A percentile compares a stretch with the other conserved stretches of the same genome.
Conservation (phyloP, 2,329 filamentous ascomycete genomes). For the Phialophora chinensis region DNA sequence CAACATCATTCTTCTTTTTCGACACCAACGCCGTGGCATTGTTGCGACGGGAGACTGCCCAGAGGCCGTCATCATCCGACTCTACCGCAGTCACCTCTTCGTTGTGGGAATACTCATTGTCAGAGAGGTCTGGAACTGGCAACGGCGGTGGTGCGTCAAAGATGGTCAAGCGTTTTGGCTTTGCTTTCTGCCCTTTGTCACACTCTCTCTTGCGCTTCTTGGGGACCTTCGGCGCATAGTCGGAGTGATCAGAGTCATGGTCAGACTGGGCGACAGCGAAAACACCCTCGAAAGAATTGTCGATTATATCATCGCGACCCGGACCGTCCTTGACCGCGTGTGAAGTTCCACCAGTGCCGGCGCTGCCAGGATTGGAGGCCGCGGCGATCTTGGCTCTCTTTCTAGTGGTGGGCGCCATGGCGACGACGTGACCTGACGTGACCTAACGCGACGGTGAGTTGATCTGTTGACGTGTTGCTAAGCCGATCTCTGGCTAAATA, state of each 20-base stretch:
- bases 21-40: background rate
- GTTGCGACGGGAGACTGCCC: background rate
- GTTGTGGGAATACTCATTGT: conserved; percentile 15
- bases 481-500: background rate
- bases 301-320: background rate
- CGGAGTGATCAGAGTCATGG: conserved; percentile 25
- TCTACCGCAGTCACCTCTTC: conserved; percentile 5
- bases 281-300: background rate
- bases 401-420: conserved; percentile 22
- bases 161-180: background rate
- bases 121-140: conserved; percentile 27
- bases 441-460: background rate
- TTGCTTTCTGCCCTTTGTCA: conserved; percentile 8
- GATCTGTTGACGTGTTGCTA: conserved; percentile 6
- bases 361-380: background rate
- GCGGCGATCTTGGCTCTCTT: conserved; percentile 13
- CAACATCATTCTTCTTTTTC: background rate
- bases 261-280: conserved; percentile 3
- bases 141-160: conserved; percentile 6
- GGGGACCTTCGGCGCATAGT: conserved; percentile 5
- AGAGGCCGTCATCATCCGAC: conserved; percentile 15
- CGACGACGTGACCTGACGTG: background rate
- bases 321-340: background rate
- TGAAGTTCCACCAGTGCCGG: conserved; percentile 6
- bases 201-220: conserved; percentile 21